These are phyloP conservation scores for Miscanthus lutarioriparius DNA, from an alignment of 176 grass and related monocot species.

Conservation along the genomic window DNA sequence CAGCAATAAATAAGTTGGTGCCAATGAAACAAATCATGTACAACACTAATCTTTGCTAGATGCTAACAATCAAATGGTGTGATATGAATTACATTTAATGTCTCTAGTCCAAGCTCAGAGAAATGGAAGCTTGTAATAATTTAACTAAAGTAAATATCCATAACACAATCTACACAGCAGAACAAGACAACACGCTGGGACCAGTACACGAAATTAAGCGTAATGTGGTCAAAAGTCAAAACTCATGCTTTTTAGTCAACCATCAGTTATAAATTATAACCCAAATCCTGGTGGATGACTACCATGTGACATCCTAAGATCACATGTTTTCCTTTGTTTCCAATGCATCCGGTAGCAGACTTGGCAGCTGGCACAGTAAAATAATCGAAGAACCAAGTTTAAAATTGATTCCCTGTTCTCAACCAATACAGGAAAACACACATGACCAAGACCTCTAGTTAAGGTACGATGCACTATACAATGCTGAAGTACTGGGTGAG, in stretches of 20 bases:
- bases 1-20: not conserved
- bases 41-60: not conserved
- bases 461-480: too few species aligned
- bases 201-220: not conserved
- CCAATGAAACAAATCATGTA: not conserved
- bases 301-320: constrained; percentile 6
- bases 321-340: constrained; percentile 13
- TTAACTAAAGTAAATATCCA: not conserved
- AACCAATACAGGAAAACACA: not conserved
- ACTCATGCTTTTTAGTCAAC: not conserved
- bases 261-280: not conserved
- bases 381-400: not conserved
- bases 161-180: constrained; percentile 16
- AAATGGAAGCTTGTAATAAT: not conserved
- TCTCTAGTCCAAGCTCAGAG: not conserved
- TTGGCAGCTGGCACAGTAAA: not conserved
- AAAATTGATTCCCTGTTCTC: not conserved
- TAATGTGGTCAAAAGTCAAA: not conserved
- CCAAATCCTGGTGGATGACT: not conserved
- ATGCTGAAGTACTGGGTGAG: too few species aligned
- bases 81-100: not conserved
- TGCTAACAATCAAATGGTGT: not conserved
- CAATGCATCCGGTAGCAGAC: constrained; percentile 28
- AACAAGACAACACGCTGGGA: not conserved
- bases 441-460: not conserved